phyloP scores from a whole-genome alignment of 1,139 yeast genomes.

The Debaryomyces udenii region DNA sequence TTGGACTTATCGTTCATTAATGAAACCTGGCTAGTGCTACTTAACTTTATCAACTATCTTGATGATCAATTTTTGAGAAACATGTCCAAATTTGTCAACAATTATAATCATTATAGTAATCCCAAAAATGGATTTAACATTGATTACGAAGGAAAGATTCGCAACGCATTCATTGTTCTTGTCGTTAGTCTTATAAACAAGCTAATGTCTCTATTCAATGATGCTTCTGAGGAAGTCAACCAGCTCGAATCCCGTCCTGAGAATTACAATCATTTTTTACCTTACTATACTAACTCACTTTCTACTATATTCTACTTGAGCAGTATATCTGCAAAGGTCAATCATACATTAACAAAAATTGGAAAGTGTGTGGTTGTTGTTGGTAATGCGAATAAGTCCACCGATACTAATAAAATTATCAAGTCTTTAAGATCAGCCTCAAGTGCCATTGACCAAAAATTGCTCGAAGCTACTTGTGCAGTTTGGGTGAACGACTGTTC shows the following conservation, averaged over 20 bases:
- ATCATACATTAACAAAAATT: constrained; percentile 34
- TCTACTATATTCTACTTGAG: constrained; percentile 43
- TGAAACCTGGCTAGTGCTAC: constrained; percentile 49
- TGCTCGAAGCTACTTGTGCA: constrained; percentile 48
- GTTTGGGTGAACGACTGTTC: constrained; percentile 54
- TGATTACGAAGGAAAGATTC: constrained; percentile 35
- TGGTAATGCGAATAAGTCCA: constrained; percentile 36
- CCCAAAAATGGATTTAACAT: constrained; percentile 25
- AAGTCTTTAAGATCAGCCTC: constrained; percentile 40
- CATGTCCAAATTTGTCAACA: constrained; percentile 39
- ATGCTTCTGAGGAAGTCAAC: constrained; percentile 30
- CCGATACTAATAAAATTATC: constrained; percentile 43
- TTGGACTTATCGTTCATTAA: constrained; percentile 47
- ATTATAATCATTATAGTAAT: constrained; percentile 38
- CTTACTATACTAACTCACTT: constrained; percentile 46
- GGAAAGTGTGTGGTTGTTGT: constrained; percentile 38
- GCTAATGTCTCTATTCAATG: constrained; percentile 36
- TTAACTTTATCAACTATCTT: constrained; percentile 40
- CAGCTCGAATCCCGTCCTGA: constrained; percentile 42
- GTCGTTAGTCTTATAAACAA: constrained; percentile 31
- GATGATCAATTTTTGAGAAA: constrained; percentile 35
- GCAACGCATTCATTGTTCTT: constrained; percentile 30
- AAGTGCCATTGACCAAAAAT: constrained; percentile 38
- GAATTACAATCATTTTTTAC: constrained; percentile 42
- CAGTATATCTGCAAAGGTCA: constrained; percentile 33